These are phyloP conservation scores for Parathielavia hyrcaniae DNA, from an alignment of 495 filamentous ascomycete species.

Conservation along the genomic window DNA sequence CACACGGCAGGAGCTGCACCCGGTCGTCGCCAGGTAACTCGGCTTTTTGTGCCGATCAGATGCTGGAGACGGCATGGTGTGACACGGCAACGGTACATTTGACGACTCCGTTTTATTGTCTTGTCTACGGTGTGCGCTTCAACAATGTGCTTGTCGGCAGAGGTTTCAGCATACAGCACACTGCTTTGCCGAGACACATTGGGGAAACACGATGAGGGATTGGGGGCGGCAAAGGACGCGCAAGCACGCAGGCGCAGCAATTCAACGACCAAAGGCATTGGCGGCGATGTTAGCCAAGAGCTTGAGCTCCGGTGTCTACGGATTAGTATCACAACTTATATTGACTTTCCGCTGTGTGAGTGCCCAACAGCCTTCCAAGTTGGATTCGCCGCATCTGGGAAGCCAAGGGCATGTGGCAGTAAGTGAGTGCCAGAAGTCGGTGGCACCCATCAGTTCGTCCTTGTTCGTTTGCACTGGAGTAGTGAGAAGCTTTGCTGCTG, in stretches of 20 bases:
- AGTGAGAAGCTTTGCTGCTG: no score
- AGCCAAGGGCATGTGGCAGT: no score
- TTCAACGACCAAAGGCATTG: no score
- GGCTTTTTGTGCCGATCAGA: background rate
- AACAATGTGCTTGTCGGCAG: slow-evolving; percentile 5
- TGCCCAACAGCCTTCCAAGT: no score
- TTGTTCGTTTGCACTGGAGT: background rate
- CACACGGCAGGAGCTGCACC: background rate
- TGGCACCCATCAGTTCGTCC: background rate
- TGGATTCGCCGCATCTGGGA: no score
- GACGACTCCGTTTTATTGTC: background rate
- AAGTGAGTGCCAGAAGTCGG: background rate
- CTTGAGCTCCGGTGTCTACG: background rate
- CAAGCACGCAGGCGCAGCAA: background rate
- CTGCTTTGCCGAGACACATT: background rate
- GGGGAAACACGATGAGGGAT: background rate
- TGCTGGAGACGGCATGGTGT: background rate
- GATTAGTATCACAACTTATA: background rate
- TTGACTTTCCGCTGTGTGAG: no score
- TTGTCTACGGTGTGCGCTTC: background rate
- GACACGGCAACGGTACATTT: background rate
- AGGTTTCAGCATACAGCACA: background rate
- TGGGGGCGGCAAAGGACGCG: background rate
- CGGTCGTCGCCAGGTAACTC: background rate
- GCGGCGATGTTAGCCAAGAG: no score